Percentiles rank a stretch among this genome's conserved stretches.
These are phyloP conservation scores for Camellia lanceoleosa DNA, from an alignment of 148 eudicot species.

Conservation along the genomic window DNA sequence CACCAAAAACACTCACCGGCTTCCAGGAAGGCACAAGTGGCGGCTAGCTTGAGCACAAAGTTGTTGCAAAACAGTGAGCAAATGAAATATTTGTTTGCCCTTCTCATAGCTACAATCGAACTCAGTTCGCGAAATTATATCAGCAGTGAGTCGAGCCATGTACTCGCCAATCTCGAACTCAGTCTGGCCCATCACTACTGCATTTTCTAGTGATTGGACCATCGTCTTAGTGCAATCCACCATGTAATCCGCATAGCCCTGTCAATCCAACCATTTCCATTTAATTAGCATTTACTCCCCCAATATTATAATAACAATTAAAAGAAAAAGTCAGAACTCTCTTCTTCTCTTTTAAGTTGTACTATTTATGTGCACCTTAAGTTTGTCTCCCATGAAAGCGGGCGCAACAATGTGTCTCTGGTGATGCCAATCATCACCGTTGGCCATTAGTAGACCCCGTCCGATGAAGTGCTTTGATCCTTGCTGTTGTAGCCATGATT, in stretches of 20 bases:
- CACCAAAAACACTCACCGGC: slow-evolving; percentile 46
- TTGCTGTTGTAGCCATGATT: slow-evolving; percentile 88
- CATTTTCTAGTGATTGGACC: slow-evolving; percentile 47
- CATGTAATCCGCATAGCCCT: slow-evolving; percentile 82
- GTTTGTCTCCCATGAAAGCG: slow-evolving; percentile 80
- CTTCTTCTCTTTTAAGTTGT: too few relatives aligned
- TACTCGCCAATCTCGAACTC: slow-evolving; percentile 86
- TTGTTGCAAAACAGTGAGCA: slow-evolving; percentile 54
- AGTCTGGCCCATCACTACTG: slow-evolving; percentile 23
- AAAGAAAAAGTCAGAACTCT: too few relatives aligned
- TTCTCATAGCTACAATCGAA: slow-evolving; percentile 78
- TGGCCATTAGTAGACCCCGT: slow-evolving; percentile 79
- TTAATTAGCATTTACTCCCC: too few relatives aligned
- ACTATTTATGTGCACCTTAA: slow-evolving; percentile 50
- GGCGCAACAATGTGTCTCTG: slow-evolving; percentile 92
- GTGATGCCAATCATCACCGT: slow-evolving; percentile 82
- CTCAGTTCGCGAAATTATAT: slow-evolving; percentile 78
- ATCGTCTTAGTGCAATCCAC: slow-evolving; percentile 71
- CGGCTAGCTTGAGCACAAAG: slow-evolving; percentile 83
- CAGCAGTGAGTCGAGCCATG: slow-evolving; percentile 70
- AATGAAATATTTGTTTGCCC: slow-evolving; percentile 70
- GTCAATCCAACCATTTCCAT: background rate
- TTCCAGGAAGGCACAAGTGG: slow-evolving; percentile 81
- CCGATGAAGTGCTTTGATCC: slow-evolving; percentile 87
- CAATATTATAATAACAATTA: too few relatives aligned